A percentile compares a stretch with the other conserved stretches of the same genome.
phyloP scores from a whole-genome alignment of 169 alveolate species.

The Plasmodium adleri region DNA sequence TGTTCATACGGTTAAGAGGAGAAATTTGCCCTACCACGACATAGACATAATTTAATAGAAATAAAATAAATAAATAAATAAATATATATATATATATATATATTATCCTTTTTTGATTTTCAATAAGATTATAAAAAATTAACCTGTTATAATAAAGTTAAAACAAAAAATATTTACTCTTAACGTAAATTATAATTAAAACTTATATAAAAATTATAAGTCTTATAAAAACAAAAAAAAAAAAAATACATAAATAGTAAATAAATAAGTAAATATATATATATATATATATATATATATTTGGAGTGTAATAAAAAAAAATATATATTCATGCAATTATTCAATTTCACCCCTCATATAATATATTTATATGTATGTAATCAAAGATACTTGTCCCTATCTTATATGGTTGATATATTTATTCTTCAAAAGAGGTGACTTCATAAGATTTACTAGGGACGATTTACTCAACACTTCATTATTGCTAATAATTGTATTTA shows the following conservation, averaged over 20 bases:
- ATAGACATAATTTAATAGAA: conserved; percentile 3
- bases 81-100: conserved; percentile 2
- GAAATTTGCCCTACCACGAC: conserved; percentile 27
- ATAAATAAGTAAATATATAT: background rate
- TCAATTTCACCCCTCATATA: background rate
- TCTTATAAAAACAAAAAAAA: background rate
- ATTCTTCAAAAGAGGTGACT: conserved; percentile 55
- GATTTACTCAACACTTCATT: conserved; percentile 64
- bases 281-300: background rate
- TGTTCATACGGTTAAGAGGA: conserved; percentile 25
- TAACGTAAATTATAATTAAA: no score
- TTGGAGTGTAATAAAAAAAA: background rate
- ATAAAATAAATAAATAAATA: background rate
- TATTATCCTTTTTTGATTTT: background rate
- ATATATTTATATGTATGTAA: no score
- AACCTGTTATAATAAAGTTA: background rate
- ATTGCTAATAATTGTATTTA: conserved; percentile 47
- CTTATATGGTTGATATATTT: conserved; percentile 67
- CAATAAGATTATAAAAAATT: background rate
- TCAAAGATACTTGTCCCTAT: background rate
- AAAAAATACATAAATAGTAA: background rate
- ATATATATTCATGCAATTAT: background rate
- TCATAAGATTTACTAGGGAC: conserved; percentile 61
- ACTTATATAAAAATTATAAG: background rate
- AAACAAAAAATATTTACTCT: no score